Evolutionary conservation across 208 protist species (phyloP).

Genomic region (Trichomonas vaginalis): DNA sequence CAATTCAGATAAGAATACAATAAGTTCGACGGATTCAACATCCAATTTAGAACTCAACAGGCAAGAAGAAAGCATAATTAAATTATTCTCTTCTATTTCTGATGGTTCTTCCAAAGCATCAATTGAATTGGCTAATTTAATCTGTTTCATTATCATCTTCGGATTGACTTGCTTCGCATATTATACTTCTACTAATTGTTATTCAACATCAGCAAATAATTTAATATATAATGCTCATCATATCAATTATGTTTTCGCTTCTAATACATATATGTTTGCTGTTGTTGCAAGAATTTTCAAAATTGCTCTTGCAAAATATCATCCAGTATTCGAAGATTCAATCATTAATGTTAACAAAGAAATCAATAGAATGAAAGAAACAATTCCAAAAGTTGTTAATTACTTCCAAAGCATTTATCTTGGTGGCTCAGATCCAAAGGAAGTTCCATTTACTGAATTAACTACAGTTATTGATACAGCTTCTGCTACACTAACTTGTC

Average conservation of each 20-base stretch:
- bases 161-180: not conserved
- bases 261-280: not conserved
- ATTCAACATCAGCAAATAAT: not conserved
- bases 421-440: not conserved
- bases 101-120: not conserved
- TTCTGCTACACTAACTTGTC: not conserved
- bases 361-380: not conserved
- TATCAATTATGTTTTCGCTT: not conserved
- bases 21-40: not conserved
- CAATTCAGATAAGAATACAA: not conserved
- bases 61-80: not conserved
- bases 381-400: not conserved
- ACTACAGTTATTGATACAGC: not conserved
- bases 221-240: not conserved
- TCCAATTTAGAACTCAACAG: not conserved
- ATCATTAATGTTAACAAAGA: not conserved
- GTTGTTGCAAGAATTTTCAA: not conserved
- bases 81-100: not conserved
- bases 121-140: not conserved
- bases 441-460: not conserved
- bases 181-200: not conserved
- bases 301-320: not conserved
- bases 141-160: not conserved
- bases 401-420: not conserved
- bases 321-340: not conserved